These are phyloP conservation scores for Starmera pachycereana DNA, from an alignment of 805 yeast genomes.

Conservation along the genomic window DNA sequence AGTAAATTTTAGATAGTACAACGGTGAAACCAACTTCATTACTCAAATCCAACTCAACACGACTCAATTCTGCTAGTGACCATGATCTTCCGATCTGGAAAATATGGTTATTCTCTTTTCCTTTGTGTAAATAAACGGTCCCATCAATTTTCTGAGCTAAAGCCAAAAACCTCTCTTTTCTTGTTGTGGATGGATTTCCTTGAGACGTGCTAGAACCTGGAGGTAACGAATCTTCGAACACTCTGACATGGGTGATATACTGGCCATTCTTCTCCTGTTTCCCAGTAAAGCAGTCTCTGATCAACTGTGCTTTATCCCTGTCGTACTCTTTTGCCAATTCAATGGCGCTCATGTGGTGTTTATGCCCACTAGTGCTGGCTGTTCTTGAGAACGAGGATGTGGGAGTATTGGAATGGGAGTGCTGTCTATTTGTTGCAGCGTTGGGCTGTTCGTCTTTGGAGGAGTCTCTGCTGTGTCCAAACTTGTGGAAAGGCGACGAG, in stretches of 20 bases:
- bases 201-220: slow-evolving; percentile 64
- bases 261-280: slow-evolving; percentile 33
- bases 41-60: slow-evolving; percentile 42
- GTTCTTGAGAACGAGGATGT: slow-evolving; percentile 7
- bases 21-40: slow-evolving; percentile 49
- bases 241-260: slow-evolving; percentile 68
- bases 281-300: slow-evolving; percentile 35
- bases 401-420: slow-evolving; percentile 1
- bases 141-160: slow-evolving; percentile 57
- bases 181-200: slow-evolving; percentile 33
- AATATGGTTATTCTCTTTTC: slow-evolving; percentile 67
- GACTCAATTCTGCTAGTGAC: slow-evolving; percentile 63
- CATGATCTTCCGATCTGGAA: slow-evolving; percentile 91
- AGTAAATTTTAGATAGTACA: slow-evolving; percentile 66
- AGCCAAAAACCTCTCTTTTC: slow-evolving; percentile 48
- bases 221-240: slow-evolving; percentile 63
- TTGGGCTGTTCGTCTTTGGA: slow-evolving; percentile 18
- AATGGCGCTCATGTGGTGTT: slow-evolving; percentile 21
- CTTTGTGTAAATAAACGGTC: slow-evolving; percentile 69
- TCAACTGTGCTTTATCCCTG: slow-evolving; percentile 38
- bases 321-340: slow-evolving; percentile 49
- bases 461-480: slow-evolving; percentile 21
- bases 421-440: too few species aligned
- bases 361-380: slow-evolving; percentile 16
- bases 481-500: slow-evolving; percentile 25